Conservation (phyloP, 768 basidiomycete genomes). For the Naematelia aurantialba region DNA sequence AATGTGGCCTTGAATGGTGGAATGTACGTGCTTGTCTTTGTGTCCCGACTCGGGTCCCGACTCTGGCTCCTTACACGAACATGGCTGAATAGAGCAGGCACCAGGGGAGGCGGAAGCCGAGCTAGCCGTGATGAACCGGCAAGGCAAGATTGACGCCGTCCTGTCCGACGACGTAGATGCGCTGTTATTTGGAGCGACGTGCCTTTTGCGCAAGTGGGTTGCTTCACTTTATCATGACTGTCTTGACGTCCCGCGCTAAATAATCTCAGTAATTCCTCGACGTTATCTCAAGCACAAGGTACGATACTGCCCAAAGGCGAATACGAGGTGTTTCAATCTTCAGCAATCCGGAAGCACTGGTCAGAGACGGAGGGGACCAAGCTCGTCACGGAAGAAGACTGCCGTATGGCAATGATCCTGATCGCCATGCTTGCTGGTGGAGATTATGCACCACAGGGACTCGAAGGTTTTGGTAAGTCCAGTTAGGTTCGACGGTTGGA, state of each 20-base stretch:
- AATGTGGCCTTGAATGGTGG: constrained; percentile 54
- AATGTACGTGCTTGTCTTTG: constrained; percentile 55
- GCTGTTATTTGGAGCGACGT: constrained; percentile 79
- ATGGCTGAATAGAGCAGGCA: constrained; percentile 50
- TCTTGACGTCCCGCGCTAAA: not conserved
- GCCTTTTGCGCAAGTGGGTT: constrained; percentile 75
- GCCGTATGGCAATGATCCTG: constrained; percentile 66
- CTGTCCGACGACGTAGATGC: constrained; percentile 92
- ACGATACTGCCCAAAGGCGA: constrained; percentile 55
- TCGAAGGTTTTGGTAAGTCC: constrained; percentile 40
- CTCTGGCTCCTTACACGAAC: not conserved
- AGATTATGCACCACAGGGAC: constrained; percentile 68
- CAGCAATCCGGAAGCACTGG: constrained; percentile 61
- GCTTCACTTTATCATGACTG: not conserved
- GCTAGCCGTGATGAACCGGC: constrained; percentile 75
- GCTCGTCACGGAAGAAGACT: constrained; percentile 54
- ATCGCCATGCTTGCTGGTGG: constrained; percentile 84
- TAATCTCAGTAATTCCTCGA: constrained; percentile 36
- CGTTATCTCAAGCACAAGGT: constrained; percentile 52
- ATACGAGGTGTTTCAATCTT: constrained; percentile 54
- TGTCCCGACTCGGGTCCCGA: not conserved
- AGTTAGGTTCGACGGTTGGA: not conserved
- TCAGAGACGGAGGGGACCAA: constrained; percentile 60
- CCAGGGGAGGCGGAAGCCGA: constrained; percentile 96
- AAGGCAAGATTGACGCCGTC: constrained; percentile 79